Percentiles rank a stretch among this genome's conserved stretches.
Conservation (phyloP, 2,329 filamentous ascomycete species). For the Diaporthe batatas region DNA sequence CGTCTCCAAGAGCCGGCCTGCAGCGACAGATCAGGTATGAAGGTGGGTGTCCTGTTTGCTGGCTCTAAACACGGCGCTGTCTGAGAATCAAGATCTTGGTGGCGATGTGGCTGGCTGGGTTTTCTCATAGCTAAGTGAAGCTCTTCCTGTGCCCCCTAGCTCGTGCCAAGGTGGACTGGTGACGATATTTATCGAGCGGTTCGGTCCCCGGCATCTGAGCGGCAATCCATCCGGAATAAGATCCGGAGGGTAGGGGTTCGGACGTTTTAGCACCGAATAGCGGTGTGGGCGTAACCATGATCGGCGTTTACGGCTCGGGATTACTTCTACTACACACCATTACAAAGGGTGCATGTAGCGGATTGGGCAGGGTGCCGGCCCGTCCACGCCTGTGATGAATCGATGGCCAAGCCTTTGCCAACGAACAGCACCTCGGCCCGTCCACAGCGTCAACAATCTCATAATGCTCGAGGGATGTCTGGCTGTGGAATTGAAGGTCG, state of each 20-base stretch:
- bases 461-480: accelerated
- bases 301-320: background rate
- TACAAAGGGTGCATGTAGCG: background rate
- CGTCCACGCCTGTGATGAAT: background rate
- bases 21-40: background rate
- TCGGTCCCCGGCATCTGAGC: constrained; percentile 6
- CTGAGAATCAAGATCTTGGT: too few species aligned
- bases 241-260: constrained; percentile 3
- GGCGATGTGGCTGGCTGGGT: too few species aligned
- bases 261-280: constrained; percentile 3
- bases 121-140: background rate
- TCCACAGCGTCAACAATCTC: background rate
- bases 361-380: background rate
- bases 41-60: background rate
- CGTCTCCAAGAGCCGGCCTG: background rate
- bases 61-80: background rate
- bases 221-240: background rate
- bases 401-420: background rate
- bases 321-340: background rate
- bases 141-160: too few species aligned
- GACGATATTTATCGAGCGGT: background rate
- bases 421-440: too few species aligned
- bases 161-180: background rate
- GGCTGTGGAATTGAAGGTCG: background rate
- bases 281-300: background rate